Base-by-base conservation (phyloP, 2,329 filamentous ascomycete species). In the Lasiodiplodia hormozganensis region DNA sequence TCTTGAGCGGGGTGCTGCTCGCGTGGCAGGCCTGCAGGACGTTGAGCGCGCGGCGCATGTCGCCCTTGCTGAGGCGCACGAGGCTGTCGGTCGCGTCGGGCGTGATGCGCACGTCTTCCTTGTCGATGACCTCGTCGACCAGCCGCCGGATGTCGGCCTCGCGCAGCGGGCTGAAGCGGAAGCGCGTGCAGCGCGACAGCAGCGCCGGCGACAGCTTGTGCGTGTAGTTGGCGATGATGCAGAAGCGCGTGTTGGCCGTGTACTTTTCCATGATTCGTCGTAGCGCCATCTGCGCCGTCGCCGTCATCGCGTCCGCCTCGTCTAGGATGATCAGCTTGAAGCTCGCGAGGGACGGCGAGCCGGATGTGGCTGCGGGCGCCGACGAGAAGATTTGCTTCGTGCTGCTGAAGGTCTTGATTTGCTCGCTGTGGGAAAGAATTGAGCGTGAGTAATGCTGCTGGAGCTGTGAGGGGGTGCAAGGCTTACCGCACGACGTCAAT, bases 221-320 rank as follows among this genome's bases (percentile, higher is more conserved):
- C 36, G 96, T 96, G 81, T 99, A 99, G 82, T 99, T 99, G 74
- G 96, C 96, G 74, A 99, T 98, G 77, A 99, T 93, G 83, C 95
- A 98, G 83, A 99, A 99, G 65, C 96, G 87, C 2, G 96, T 97
- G 82, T 99, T 99, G 70, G 92, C 92, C 0, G 96, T 99, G 83
- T 99, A 99, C 82, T 97, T 97, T 78, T 99, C 96, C 96, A 99
- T 99, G 77, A 99, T 98, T 58, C 96, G 86, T 70, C 96, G 88
- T 67, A 99, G 85, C 0, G 96, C 96, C 95, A 99, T 99, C 81
- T 99, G 96, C 6, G 96, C 96, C 0, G 95, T 96, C 66, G 93
- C 92, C n/a, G 96, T 99, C 96, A 99, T 99, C 66, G 96, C 96
- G 79, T 99, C 96, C n/a, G 96, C 96, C 84, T 99, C 96, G 80